Conservation (phyloP, 768 basidiomycete genomes). For the Suillus weaverae region DNA sequence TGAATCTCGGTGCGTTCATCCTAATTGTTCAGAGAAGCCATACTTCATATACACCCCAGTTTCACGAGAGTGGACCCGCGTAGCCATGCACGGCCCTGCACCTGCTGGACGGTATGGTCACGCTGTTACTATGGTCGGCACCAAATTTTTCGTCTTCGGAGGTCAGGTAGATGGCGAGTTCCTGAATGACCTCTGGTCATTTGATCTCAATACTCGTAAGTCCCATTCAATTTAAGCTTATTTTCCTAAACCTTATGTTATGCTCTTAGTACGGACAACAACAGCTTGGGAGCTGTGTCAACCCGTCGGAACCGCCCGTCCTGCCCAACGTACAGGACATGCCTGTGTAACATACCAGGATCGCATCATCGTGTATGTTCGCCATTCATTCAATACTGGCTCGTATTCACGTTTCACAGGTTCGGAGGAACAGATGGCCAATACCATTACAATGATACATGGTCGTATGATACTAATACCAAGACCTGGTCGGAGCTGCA, state of each 20-base stretch:
- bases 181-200: slow-evolving; percentile 93
- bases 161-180: slow-evolving; percentile 96
- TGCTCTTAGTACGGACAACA: slow-evolving; percentile 68
- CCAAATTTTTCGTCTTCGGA: slow-evolving; percentile 92
- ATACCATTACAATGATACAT: slow-evolving; percentile 99
- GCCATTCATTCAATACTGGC: slow-evolving; percentile 18
- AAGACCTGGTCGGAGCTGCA: slow-evolving; percentile 87
- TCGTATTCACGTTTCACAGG: slow-evolving; percentile 41
- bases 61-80: slow-evolving; percentile 92
- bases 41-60: slow-evolving; percentile 44
- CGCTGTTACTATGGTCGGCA: slow-evolving; percentile 88
- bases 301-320: slow-evolving; percentile 56
- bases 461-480: slow-evolving; percentile 85
- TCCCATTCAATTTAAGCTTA: slow-evolving; percentile 7
- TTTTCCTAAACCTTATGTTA: slow-evolving; percentile 5
- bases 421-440: slow-evolving; percentile 99
- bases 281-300: slow-evolving; percentile 83
- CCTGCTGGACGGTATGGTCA: slow-evolving; percentile 95
- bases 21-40: neutral
- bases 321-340: slow-evolving; percentile 90
- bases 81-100: slow-evolving; percentile 70
- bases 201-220: slow-evolving; percentile 93
- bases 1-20: slow-evolving; percentile 81
- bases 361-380: slow-evolving; percentile 76
- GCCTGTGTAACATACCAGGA: slow-evolving; percentile 81